Base-by-base conservation (phyloP, 495 filamentous ascomycete genomes). In the Choiromyces venosus region DNA sequence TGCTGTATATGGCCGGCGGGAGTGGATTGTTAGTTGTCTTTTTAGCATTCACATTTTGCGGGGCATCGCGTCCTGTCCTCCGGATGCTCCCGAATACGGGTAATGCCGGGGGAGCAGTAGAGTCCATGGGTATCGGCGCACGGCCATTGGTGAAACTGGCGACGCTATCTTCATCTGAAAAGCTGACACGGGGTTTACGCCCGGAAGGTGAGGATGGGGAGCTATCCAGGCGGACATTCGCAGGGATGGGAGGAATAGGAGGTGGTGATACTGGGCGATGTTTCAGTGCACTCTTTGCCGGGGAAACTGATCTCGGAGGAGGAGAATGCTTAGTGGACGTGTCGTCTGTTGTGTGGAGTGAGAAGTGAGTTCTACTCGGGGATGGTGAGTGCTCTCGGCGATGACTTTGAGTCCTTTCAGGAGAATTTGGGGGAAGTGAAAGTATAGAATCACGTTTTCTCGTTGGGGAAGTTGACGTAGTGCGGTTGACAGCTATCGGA, bases 131-230 rank as follows among this genome's bases (percentile, higher is more conserved):
- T 7, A 74, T 25, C 8, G 68, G 52, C 10, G 73, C 66, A 18
- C 46, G 39, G n/a, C 61, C 8, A 36, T 78, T 52, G 2, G 40
- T 46, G 39, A 75, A 76, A 14, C 69, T 70, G 18, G 65, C 71
- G 18, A 79, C 40, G 5, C 73, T 73, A 25, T 80, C 78, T 29
- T 76, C 78, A 25, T 80, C 78, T 14, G 77, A 80, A 37, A 80
- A 80, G 18, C 73, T 80, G n/a, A 80, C 78, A 6, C 78, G 69
- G 6, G 36, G 36, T n/a, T 66, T 56, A 25, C 36, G 33, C 14
- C 18, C 39, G 0, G 73, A 74, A 25, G 67, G 52, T 61, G 25
- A 61, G 52, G 52, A 29, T 10, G 52, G 52, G n/a, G 52, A 12
- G n/a, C 16, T 29, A n/a, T 61, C 9, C 25, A 61, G n/a, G 52